phyloP scores from a whole-genome alignment of 495 filamentous ascomycete genomes.

The Lophiostoma macrostomum region DNA sequence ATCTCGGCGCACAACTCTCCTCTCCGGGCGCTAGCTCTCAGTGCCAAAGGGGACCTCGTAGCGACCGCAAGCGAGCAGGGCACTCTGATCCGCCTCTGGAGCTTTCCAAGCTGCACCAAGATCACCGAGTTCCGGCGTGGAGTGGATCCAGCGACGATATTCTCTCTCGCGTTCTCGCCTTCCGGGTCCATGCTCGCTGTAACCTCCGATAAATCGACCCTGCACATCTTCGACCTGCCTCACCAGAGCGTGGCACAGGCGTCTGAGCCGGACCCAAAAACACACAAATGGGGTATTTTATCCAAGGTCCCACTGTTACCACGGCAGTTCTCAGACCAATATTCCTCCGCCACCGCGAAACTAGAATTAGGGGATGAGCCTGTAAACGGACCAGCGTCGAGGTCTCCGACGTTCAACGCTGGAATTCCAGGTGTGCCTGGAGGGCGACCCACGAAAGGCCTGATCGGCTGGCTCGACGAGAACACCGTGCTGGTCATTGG shows the following conservation, averaged over 20 bases:
- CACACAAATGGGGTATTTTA: constrained; percentile 71
- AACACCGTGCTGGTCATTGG: constrained; percentile 69
- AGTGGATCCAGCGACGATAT: constrained; percentile 82
- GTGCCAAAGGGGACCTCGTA: constrained; percentile 72
- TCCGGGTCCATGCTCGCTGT: constrained; percentile 74
- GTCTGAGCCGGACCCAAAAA: constrained; percentile 15
- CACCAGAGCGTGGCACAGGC: not conserved
- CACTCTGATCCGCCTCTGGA: constrained; percentile 81
- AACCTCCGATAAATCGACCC: constrained; percentile 93
- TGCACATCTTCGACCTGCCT: constrained; percentile 86
- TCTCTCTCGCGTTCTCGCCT: constrained; percentile 82
- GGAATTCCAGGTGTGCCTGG: constrained; percentile 44
- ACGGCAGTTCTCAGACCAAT: constrained; percentile 77
- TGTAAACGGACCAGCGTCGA: constrained; percentile 18
- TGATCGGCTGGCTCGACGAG: constrained; percentile 73
- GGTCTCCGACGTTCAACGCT: constrained; percentile 26
- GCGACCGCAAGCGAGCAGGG: constrained; percentile 91
- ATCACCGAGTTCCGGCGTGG: constrained; percentile 82
- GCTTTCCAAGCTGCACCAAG: constrained; percentile 71
- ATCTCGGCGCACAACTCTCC: constrained; percentile 84
- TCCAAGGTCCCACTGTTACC: constrained; percentile 76
- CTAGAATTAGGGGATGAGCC: constrained; percentile 78
- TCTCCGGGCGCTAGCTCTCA: constrained; percentile 76
- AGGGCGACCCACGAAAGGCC: constrained; percentile 64
- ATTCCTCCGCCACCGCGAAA: constrained; percentile 68